These are phyloP conservation scores for Solanum habrochaites DNA, from an alignment of 257 asterid species.

Conservation along the genomic window DNA sequence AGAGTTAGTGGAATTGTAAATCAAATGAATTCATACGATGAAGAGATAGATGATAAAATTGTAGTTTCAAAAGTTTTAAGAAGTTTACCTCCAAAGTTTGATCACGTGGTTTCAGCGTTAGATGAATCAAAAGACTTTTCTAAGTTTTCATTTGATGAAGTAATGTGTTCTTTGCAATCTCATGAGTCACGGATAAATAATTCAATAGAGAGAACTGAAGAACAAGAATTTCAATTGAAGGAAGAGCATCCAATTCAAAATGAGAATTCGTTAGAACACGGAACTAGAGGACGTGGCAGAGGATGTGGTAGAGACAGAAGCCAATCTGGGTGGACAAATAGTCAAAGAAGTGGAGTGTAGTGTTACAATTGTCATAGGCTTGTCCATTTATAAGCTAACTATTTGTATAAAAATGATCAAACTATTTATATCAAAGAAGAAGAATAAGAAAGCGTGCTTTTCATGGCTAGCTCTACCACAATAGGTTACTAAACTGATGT, in stretches of 20 bases:
- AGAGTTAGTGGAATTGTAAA: no score
- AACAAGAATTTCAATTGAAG: constrained; percentile 1
- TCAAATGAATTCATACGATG: no score
- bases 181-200: neutral
- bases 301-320: neutral
- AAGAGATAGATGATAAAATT: no score
- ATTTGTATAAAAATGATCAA: neutral
- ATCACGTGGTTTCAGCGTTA: no score
- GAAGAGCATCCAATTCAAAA: neutral
- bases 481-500: neutral
- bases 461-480: neutral
- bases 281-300: neutral
- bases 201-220: neutral
- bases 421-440: no score
- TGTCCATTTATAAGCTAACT: neutral
- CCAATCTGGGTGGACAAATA: neutral
- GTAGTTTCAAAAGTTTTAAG: neutral
- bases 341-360: neutral
- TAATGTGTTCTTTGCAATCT: no score
- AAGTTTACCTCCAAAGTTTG: neutral
- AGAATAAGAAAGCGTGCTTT: no score
- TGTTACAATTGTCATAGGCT: neutral
- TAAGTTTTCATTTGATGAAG: neutral
- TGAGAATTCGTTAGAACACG: neutral
- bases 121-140: neutral